Percentiles rank a stretch among this genome's conserved stretches.
Conservation (phyloP, 345 rosid genomes). For the Euphorbia peplus region DNA sequence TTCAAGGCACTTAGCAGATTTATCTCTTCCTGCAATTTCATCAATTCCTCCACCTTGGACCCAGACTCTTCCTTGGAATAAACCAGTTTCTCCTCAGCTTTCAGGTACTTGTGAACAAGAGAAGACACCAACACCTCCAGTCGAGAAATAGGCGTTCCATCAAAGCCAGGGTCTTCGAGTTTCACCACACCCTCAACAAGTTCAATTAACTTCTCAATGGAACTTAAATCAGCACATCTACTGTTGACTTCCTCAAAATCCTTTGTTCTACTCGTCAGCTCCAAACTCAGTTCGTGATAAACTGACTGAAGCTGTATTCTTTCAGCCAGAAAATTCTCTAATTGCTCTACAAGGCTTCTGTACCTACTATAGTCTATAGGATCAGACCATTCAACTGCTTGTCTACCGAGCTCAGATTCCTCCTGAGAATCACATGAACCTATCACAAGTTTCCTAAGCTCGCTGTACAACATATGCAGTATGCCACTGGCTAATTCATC, state of each 20-base stretch:
- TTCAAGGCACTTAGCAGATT: constrained; percentile 39
- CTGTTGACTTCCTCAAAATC: constrained; percentile 52
- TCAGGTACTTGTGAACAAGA: constrained; percentile 62
- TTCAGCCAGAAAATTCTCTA: constrained; percentile 50
- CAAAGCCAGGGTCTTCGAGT: constrained; percentile 39
- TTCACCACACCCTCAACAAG: constrained; percentile 56
- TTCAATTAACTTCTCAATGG: constrained; percentile 50
- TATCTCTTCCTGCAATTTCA: constrained; percentile 47
- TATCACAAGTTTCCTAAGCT: constrained; percentile 44
- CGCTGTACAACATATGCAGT: constrained; percentile 40
- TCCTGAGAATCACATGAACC: constrained; percentile 39
- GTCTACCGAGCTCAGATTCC: constrained; percentile 22
- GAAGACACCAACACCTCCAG: constrained; percentile 61
- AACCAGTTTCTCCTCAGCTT: constrained; percentile 39
- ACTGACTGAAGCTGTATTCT: constrained; percentile 52
- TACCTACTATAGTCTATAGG: constrained; percentile 41
- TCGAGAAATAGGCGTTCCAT: constrained; percentile 36
- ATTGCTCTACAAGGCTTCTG: constrained; percentile 44
- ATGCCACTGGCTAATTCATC: constrained; percentile 39
- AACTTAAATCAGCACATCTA: constrained; percentile 42
- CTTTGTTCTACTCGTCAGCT: constrained; percentile 43
- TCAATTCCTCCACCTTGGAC: constrained; percentile 44
- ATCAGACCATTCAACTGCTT: constrained; percentile 37
- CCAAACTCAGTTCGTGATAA: constrained; percentile 50
- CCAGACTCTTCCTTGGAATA: constrained; percentile 38